Conservation (phyloP, 164 flowering plant species). For the Vitis cinerea region DNA sequence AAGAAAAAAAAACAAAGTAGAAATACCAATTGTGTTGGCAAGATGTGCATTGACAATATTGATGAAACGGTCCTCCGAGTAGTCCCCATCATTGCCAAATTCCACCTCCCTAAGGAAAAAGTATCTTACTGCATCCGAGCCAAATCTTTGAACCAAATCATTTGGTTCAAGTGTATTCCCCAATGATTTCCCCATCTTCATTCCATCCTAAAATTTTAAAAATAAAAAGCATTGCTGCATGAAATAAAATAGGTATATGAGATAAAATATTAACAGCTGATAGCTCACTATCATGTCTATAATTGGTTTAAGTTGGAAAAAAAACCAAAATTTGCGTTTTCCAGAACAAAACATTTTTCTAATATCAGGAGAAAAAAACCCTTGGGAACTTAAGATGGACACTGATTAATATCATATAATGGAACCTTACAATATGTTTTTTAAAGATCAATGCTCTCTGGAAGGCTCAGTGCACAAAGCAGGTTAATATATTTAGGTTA, state of each 20-base stretch:
- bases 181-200: constrained; percentile 98
- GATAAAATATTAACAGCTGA: constrained; percentile 4
- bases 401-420: background rate
- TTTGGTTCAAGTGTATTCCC: constrained; percentile 96
- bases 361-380: background rate
- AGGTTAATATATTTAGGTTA: background rate
- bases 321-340: background rate
- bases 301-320: background rate
- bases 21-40: constrained; percentile 89
- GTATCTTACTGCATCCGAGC: constrained; percentile 93
- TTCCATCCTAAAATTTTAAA: constrained; percentile 83
- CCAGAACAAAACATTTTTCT: background rate
- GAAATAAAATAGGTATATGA: constrained; percentile 46
- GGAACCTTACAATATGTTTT: background rate
- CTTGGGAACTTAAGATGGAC: too few species aligned
- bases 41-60: constrained; percentile 90
- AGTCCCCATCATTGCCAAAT: constrained; percentile 95
- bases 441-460: background rate
- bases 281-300: background rate
- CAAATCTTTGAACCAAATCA: constrained; percentile 79
- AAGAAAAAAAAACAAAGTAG: constrained; percentile 2
- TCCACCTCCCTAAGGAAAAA: constrained; percentile 94
- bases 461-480: background rate
- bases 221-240: constrained; percentile 59
- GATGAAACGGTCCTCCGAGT: constrained; percentile 91